Conservation (phyloP, 495 filamentous ascomycete genomes). For the Cenococcum geophilum region DNA sequence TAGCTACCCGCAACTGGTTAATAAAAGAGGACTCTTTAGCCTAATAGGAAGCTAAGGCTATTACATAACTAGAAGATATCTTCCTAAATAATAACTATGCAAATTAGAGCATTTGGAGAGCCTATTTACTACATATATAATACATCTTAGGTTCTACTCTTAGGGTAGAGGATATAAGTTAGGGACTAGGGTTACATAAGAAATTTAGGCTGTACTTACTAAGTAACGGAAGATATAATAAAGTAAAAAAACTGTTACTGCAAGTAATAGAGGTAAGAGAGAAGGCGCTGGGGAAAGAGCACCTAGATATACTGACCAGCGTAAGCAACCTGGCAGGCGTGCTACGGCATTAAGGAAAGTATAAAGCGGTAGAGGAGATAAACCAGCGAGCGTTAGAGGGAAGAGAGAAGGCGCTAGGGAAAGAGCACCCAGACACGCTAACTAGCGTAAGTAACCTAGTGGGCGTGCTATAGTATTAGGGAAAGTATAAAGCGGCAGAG, state of each 20-base stretch:
- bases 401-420: too few relatives aligned
- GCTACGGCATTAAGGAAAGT: too few relatives aligned
- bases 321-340: too few relatives aligned
- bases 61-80: not conserved
- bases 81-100: not conserved
- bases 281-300: not conserved
- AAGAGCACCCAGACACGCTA: too few relatives aligned
- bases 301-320: not conserved
- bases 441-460: too few relatives aligned
- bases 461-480: too few relatives aligned
- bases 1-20: too few relatives aligned
- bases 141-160: not conserved
- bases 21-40: not conserved
- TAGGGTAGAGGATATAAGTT: not conserved
- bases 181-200: constrained; percentile 1
- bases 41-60: not conserved
- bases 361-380: too few relatives aligned
- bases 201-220: not conserved
- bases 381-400: too few relatives aligned
- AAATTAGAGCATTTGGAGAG: not conserved
- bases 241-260: not conserved
- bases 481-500: too few relatives aligned
- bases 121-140: not conserved
- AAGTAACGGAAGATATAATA: not conserved
- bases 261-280: not conserved